Conservation (phyloP, 352 stramenopile genomes). For the Sclerospora graminicola region DNA sequence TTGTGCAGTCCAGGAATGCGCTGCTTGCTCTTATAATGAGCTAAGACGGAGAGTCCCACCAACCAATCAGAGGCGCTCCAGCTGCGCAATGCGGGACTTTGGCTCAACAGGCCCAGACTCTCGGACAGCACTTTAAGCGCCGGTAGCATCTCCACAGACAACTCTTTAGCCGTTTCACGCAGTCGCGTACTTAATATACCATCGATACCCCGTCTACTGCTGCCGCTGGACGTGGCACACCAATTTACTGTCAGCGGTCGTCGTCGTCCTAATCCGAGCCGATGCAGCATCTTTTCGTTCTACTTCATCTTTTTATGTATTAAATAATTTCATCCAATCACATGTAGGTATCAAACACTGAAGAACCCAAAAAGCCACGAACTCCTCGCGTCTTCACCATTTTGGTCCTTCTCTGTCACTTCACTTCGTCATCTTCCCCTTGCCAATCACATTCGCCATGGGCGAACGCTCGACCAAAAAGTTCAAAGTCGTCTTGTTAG, state of each 20-base stretch:
- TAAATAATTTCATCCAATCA: not conserved
- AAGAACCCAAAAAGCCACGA: not conserved
- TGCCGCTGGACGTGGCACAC: constrained; percentile 1
- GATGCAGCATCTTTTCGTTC: constrained; percentile 7
- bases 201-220: constrained; percentile 9
- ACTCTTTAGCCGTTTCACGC: constrained; percentile 23
- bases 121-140: constrained; percentile 70
- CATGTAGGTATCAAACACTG: too few relatives aligned
- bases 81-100: constrained; percentile 49
- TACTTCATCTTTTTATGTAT: too few relatives aligned
- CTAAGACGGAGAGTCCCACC: constrained; percentile 63
- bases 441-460: constrained; percentile 15
- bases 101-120: constrained; percentile 46
- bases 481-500: constrained; percentile 79
- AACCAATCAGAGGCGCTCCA: constrained; percentile 77
- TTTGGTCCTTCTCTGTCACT: not conserved
- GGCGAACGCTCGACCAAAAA: constrained; percentile 61
- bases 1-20: constrained; percentile 16
- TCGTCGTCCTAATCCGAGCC: not conserved
- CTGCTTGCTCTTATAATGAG: constrained; percentile 53
- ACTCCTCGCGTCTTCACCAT: not conserved
- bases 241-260: not conserved
- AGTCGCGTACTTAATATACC: constrained; percentile 14
- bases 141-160: constrained; percentile 52
- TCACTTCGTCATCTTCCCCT: not conserved